Conservation (phyloP, 1,284 basidiomycete genomes). For the Ceratobasidium sp. region DNA sequence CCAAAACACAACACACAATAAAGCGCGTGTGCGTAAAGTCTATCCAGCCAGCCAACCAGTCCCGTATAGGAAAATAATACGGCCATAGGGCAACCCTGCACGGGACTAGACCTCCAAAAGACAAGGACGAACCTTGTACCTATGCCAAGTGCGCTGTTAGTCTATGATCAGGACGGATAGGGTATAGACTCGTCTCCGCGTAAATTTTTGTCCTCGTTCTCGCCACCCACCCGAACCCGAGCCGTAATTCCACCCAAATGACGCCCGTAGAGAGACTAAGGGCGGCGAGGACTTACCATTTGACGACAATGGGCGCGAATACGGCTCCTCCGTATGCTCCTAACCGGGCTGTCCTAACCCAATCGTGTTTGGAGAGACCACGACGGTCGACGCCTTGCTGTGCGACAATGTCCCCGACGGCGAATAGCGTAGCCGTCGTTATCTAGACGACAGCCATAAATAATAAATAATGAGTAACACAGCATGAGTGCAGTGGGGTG, state of each 20-base stretch:
- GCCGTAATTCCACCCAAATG: too few species aligned
- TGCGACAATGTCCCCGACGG: conserved; percentile 60
- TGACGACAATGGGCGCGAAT: conserved; percentile 56
- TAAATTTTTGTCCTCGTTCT: not conserved
- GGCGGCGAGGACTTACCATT: conserved; percentile 40
- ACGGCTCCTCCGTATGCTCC: conserved; percentile 55
- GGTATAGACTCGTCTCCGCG: not conserved
- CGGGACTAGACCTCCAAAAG: too few species aligned
- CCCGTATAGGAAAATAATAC: too few species aligned
- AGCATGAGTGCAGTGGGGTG: not conserved
- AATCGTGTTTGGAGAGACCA: conserved; percentile 54
- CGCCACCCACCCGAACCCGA: not conserved
- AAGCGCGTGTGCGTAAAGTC: too few species aligned
- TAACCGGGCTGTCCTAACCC: conserved; percentile 55
- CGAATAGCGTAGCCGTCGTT: conserved; percentile 51
- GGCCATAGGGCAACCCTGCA: too few species aligned
- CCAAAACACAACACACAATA: too few species aligned
- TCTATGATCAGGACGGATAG: conserved; percentile 15
- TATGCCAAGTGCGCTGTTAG: too few species aligned
- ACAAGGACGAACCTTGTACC: too few species aligned
- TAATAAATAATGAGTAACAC: too few species aligned
- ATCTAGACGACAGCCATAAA: conserved; percentile 4
- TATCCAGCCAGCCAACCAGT: too few species aligned
- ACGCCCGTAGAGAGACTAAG: not conserved
- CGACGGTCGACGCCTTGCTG: conserved; percentile 61